These are phyloP conservation scores for Terana coerulea DNA, from an alignment of 768 basidiomycete species.

Conservation along the genomic window DNA sequence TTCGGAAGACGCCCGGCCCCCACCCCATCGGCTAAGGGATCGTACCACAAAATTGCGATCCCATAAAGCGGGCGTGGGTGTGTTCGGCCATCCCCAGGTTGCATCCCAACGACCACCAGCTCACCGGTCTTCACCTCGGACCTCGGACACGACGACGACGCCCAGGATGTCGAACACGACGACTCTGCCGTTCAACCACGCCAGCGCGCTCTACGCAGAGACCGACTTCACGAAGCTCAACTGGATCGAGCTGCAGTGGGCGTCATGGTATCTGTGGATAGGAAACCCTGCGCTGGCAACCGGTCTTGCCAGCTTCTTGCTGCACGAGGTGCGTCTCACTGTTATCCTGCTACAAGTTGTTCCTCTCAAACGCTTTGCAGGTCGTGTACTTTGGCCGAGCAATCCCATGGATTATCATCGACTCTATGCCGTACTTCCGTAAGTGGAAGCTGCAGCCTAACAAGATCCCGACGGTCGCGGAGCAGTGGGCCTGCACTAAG, in stretches of 20 bases:
- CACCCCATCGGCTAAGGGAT: too few relatives aligned
- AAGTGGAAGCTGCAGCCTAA: constrained; percentile 90
- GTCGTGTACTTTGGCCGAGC: constrained; percentile 95
- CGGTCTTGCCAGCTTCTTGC: constrained; percentile 84
- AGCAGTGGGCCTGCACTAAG: constrained; percentile 97
- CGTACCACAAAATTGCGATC: too few relatives aligned
- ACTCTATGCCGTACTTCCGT: constrained; percentile 89
- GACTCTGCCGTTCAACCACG: constrained; percentile 22
- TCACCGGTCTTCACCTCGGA: too few relatives aligned
- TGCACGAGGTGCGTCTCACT: constrained; percentile 78
- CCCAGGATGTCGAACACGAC: constrained; percentile 23
- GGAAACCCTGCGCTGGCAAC: constrained; percentile 92
- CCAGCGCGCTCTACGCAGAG: constrained; percentile 48
- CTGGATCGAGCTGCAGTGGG: constrained; percentile 81
- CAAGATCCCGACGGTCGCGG: constrained; percentile 73
- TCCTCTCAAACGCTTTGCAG: constrained; percentile 34
- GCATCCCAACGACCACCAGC: too few relatives aligned
- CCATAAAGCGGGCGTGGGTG: too few relatives aligned
- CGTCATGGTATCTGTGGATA: constrained; percentile 78
- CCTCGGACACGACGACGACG: too few relatives aligned
- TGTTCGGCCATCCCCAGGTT: too few relatives aligned
- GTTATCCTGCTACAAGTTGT: neutral
- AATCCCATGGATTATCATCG: constrained; percentile 94
- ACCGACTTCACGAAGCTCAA: constrained; percentile 58
- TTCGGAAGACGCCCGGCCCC: too few relatives aligned